These are phyloP conservation scores for Echinosophora koreensis DNA, from an alignment of 306 rosid species.

Conservation along the genomic window DNA sequence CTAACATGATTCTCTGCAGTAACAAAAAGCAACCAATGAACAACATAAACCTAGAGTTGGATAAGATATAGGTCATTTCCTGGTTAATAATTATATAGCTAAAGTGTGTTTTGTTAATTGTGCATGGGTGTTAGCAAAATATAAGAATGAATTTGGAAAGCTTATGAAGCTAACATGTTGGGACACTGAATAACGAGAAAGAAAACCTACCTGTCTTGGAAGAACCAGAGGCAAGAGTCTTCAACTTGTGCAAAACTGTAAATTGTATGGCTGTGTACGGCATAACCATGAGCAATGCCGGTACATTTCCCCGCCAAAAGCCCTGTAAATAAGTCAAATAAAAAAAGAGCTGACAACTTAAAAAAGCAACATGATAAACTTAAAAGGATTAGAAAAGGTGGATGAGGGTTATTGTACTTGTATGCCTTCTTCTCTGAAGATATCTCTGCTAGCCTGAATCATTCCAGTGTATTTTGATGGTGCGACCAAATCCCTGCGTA, in stretches of 20 bases:
- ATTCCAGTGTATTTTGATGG: conserved; percentile 92
- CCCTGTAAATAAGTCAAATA: conserved; percentile 62
- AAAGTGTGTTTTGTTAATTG: background rate
- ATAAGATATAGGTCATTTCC: conserved; percentile 10
- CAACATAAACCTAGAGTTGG: conserved; percentile 29
- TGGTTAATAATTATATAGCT: background rate
- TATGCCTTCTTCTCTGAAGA: conserved; percentile 91
- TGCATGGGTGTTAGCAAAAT: conserved; percentile 9
- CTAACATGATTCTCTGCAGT: conserved; percentile 81
- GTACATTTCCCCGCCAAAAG: conserved; percentile 98
- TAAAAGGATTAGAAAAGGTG: background rate
- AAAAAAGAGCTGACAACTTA: background rate
- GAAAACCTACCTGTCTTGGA: conserved; percentile 83
- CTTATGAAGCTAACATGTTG: background rate
- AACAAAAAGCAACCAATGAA: conserved; percentile 43
- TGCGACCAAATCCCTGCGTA: conserved; percentile 57
- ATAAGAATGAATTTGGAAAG: background rate
- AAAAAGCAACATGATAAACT: background rate
- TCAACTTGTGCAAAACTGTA: conserved; percentile 82
- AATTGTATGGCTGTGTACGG: conserved; percentile 96
- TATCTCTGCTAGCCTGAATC: conserved; percentile 90
- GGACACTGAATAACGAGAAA: conserved; percentile 20
- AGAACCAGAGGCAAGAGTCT: conserved; percentile 91
- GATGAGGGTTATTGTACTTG: conserved; percentile 51
- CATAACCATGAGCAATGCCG: conserved; percentile 98